Conservation (phyloP, 1,284 basidiomycete genomes). For the Melampsora larici-populina region DNA sequence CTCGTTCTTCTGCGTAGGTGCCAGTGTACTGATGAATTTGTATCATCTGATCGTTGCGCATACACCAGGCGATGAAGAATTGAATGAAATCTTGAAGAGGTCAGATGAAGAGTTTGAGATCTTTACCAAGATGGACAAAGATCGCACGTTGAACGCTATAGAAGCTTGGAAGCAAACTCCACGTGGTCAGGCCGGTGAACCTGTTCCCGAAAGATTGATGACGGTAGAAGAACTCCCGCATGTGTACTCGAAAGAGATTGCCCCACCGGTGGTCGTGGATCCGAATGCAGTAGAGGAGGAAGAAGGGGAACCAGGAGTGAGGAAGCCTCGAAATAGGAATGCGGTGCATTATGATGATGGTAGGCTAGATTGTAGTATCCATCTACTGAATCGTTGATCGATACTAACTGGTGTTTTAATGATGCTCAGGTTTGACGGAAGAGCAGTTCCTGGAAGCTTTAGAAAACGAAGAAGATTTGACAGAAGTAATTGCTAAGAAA, state of each 20-base stretch:
- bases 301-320: constrained; percentile 50
- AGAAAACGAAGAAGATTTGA: constrained; percentile 53
- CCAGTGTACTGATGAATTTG: constrained; percentile 50
- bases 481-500: constrained; percentile 53
- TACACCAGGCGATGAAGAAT: constrained; percentile 88
- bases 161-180: constrained; percentile 71
- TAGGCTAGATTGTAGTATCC: neutral
- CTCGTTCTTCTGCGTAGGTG: neutral
- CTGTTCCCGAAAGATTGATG: constrained; percentile 74
- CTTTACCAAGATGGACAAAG: constrained; percentile 80
- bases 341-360: constrained; percentile 55
- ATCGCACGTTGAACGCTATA: constrained; percentile 70
- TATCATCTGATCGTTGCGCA: constrained; percentile 61
- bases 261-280: constrained; percentile 17
- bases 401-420: neutral
- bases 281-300: constrained; percentile 44
- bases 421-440: constrained; percentile 49
- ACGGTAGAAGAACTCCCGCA: constrained; percentile 85
- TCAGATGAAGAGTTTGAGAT: constrained; percentile 72
- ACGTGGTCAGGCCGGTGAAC: constrained; percentile 64
- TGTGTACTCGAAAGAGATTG: constrained; percentile 62
- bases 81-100: constrained; percentile 89
- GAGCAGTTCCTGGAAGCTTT: constrained; percentile 54
- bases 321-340: constrained; percentile 49
- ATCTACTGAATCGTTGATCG: neutral